Base-by-base conservation (phyloP, 192 early-diverging fungal species). In the Podochytrium sp. region DNA sequence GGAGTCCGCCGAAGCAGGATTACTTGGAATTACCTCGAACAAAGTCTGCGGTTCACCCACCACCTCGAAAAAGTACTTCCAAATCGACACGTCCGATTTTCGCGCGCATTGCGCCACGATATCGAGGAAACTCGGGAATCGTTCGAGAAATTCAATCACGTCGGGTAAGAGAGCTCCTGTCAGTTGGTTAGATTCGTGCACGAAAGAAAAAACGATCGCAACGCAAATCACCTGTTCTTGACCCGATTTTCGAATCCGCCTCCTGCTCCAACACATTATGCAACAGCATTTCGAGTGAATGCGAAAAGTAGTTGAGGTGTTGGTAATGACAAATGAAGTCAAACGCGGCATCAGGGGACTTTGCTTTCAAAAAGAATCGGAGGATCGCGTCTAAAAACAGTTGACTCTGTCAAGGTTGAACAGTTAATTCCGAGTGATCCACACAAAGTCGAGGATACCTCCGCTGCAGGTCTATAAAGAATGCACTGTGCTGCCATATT, bases 101-200 rank as follows among this genome's bases (percentile, higher is more conserved):
- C 98, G 83, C 4, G 98, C 96, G 75, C 96, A 98, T 34, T 93
- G 91, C 12, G 94, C 95, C 76, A 99, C 92, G 27, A 95, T 90
- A 56, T 98, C 96, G 41, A 94, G 76, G 49, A 87, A 86, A 62
- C 90, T 90, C 3, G 87, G 83, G 72, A 96, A 99, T 64, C 90
- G 80, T 58, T 92, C 86, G 39, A 99, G 75, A 62, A 98, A 91
- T 49, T 82, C 81, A 14, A 96, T 84, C 2, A 93, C 90, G 16
- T 79, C 73, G 18, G 6, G 52, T 23, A 55, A 55, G 23, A 55
- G 5, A 32, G 7, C 6, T 55, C 23, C 52, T 55, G 29, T 47
- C 10, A 47, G 20, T 47, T 47, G 43, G 7, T 47, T 47, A 47
- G 20, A 47, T 20, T n/a, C n/a, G n/a, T n/a, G n/a, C n/a, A n/a